Percentiles rank a stretch among this genome's conserved stretches.
Evolutionary conservation across 805 yeast genomes (phyloP).

Genomic region (Sungouiozyma intestinalis): DNA sequence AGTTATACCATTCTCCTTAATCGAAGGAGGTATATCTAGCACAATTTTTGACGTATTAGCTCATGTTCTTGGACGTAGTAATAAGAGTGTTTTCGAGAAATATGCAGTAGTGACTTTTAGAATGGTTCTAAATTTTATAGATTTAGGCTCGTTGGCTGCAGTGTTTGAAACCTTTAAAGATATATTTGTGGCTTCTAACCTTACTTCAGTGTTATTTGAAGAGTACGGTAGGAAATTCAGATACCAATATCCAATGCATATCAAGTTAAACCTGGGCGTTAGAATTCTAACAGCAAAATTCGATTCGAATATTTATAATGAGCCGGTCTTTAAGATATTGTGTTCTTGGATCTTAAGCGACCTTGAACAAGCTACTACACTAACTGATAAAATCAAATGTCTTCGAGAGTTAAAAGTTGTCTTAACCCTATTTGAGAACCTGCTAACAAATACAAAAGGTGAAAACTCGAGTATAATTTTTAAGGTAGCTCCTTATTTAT

Average conservation of each 20-base stretch:
- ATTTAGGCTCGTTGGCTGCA: slow-evolving; percentile 12
- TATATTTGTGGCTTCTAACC: background rate
- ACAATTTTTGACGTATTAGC: slow-evolving; percentile 7
- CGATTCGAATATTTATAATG: background rate
- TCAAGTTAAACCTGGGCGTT: slow-evolving; percentile 7
- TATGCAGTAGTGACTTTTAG: slow-evolving; percentile 1
- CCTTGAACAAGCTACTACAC: slow-evolving; percentile 6
- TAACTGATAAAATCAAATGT: slow-evolving; percentile 7
- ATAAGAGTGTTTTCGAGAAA: slow-evolving; percentile 5
- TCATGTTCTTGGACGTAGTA: slow-evolving; percentile 10
- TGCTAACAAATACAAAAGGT: slow-evolving; percentile 2
- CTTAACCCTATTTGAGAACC: slow-evolving; percentile 8
- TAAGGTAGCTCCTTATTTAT: slow-evolving; percentile 8
- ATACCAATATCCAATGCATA: slow-evolving; percentile 13
- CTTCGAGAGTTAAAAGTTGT: slow-evolving; percentile 15
- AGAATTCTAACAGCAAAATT: slow-evolving; percentile 5
- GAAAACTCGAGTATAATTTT: slow-evolving; percentile 4
- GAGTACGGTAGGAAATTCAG: background rate
- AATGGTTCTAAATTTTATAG: background rate
- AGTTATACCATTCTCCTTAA: background rate
- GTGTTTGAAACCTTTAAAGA: slow-evolving; percentile 3
- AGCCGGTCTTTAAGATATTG: slow-evolving; percentile 8
- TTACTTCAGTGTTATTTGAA: slow-evolving; percentile 4
- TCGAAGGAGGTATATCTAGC: slow-evolving; percentile 6
- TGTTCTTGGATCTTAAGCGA: slow-evolving; percentile 15